A percentile compares a stretch with the other conserved stretches of the same genome.
phyloP scores from a whole-genome alignment of 176 grass and related monocot genomes.

The barley (Hordeum vulgare) region DNA sequence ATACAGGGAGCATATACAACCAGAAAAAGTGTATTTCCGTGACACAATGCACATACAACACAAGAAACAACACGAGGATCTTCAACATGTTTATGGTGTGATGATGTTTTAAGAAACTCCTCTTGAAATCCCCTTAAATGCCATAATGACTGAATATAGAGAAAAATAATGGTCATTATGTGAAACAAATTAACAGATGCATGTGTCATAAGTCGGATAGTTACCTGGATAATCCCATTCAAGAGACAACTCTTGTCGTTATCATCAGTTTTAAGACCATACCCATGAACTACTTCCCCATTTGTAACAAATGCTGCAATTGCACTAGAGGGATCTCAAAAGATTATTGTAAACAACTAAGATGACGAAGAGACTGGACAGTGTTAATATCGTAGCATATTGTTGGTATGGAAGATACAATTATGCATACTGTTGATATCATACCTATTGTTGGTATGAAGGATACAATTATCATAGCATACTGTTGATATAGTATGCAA shows the following conservation, averaged over 20 bases:
- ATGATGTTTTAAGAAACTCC: slow-evolving; percentile 61
- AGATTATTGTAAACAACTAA: slow-evolving; percentile 1
- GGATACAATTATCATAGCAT: no score
- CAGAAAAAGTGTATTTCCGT: no score
- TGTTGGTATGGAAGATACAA: background rate
- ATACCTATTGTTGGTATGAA: no score
- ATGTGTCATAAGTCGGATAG: background rate
- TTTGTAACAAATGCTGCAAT: slow-evolving; percentile 24
- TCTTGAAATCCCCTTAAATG: slow-evolving; percentile 76
- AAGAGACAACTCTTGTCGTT: slow-evolving; percentile 97
- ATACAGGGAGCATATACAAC: no score
- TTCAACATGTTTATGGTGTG: slow-evolving; percentile 54
- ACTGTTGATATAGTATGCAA: no score
- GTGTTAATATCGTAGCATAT: background rate
- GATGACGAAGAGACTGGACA: background rate
- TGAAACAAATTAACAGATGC: background rate
- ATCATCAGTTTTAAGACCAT: slow-evolving; percentile 78
- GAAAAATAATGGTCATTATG: background rate
- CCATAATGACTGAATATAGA: slow-evolving; percentile 69
- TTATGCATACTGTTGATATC: no score
- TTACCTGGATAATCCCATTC: slow-evolving; percentile 97
- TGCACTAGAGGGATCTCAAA: slow-evolving; percentile 23
- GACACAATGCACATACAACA: slow-evolving; percentile 84
- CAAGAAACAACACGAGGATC: slow-evolving; percentile 81
- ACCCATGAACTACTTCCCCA: slow-evolving; percentile 44